Base-by-base conservation (phyloP, 345 rosid species). In the Limnanthes douglasii region DNA sequence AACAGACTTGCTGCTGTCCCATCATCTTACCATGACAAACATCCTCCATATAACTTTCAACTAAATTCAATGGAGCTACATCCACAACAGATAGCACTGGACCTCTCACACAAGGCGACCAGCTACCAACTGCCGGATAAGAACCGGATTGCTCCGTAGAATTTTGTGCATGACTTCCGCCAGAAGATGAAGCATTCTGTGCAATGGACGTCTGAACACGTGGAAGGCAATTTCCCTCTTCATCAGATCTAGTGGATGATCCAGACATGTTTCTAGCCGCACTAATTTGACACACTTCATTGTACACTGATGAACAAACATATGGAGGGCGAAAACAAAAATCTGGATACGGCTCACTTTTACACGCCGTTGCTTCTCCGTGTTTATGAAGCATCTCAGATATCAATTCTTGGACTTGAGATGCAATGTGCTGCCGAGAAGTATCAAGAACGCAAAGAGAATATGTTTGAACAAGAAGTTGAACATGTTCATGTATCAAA, bases 391-490 rank as follows among this genome's bases (percentile, higher is more conserved):
- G 54, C 64, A 84, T 68, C 66, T 84, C 72, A 18, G 69, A 57
- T 43, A 84, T 49, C 66, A 90, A 58, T 49, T 62, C 73, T 54
- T 70, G 78, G 42, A 77, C 60, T 56, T 70, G 94, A 16, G 75
- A 52, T 21, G 77, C 86, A 60, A 74, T 58, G 12, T 62, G 54
- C 45, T 77, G 75, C 42, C 77, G 67, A 31, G 92, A 70, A 53
- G 68, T 62, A 68, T 90, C 94, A 38, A 73, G 69, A 43, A 59
- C 54, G 43, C 79, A 74, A 33, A 90, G 78, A 47, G 96, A 80
- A 64, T 65, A 68, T 36, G 75, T 66, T 64, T 90, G 93, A 65
- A 90, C 61, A 48, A 80, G 92, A 53, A 90, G 96, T 44, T 90
- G 94, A 24, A 70, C 63, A 54, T 84, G 98, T 40, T 90, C 98